phyloP scores from a whole-genome alignment of 106 monocot species.

The Acorus gramineus region DNA sequence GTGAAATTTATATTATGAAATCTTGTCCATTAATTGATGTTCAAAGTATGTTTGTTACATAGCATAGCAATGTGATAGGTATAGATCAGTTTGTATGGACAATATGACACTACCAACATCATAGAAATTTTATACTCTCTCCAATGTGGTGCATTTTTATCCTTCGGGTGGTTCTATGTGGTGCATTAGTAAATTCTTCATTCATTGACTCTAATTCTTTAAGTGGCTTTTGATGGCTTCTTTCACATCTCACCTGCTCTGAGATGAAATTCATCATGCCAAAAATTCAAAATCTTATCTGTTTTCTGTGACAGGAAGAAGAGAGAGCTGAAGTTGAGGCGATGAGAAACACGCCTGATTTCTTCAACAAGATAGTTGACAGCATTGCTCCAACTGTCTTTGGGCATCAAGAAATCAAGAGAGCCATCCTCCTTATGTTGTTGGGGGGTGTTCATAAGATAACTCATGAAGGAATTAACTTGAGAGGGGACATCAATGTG shows the following conservation, averaged over 20 bases:
- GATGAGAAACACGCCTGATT: slow-evolving; percentile 89
- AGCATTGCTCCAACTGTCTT: slow-evolving; percentile 96
- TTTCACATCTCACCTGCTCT: background rate
- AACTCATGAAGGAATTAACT: slow-evolving; percentile 97
- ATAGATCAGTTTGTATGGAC: too few species aligned
- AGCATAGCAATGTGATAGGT: too few species aligned
- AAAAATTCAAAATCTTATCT: background rate
- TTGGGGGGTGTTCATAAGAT: slow-evolving; percentile 91
- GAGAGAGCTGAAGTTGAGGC: slow-evolving; percentile 70
- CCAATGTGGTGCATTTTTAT: too few species aligned
- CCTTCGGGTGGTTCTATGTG: too few species aligned
- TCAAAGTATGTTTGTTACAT: too few species aligned
- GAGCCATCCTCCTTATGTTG: slow-evolving; percentile 86
- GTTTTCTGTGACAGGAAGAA: slow-evolving; percentile 56
- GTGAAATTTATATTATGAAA: too few species aligned
- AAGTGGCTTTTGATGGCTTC: background rate
- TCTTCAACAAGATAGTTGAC: slow-evolving; percentile 90
- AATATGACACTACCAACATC: too few species aligned
- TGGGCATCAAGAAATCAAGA: slow-evolving; percentile 97
- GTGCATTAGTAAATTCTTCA: too few species aligned
- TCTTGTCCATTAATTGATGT: too few species aligned
- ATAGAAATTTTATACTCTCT: too few species aligned
- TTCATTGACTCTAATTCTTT: too few species aligned
- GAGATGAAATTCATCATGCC: too few species aligned
- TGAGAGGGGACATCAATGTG: slow-evolving; percentile 97